These are phyloP conservation scores for Hepatocystis sp. DNA, from an alignment of 169 alveolate species.

Conservation along the genomic window DNA sequence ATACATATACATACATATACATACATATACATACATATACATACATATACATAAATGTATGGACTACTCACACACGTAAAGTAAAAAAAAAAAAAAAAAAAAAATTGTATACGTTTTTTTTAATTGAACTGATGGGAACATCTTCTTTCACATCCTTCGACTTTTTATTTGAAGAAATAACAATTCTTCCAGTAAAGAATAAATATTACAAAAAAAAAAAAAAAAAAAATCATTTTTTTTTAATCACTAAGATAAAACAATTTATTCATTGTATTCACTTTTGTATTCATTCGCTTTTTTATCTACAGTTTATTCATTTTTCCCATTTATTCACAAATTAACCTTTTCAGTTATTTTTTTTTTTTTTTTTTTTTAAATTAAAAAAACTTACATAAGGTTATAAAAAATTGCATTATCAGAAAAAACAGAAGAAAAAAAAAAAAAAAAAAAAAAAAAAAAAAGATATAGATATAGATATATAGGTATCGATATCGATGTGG, in stretches of 20 bases:
- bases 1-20: no score
- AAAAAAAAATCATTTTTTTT: background rate
- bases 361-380: conserved; percentile 9
- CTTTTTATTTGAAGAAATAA: no score
- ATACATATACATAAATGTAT: no score
- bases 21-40: no score
- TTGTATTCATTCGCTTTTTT: background rate
- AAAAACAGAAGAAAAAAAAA: no score
- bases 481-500: no score
- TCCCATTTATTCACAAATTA: background rate
- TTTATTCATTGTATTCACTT: background rate
- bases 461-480: no score
- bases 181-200: no score
- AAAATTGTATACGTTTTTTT: conserved; percentile 28
- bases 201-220: background rate
- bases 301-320: background rate
- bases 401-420: no score
- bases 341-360: conserved; percentile 8
- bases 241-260: no score
- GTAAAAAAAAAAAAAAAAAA: background rate
- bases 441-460: no score
- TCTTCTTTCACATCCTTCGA: conserved; percentile 23
- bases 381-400: background rate
- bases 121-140: conserved; percentile 69
- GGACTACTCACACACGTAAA: background rate